A percentile compares a stretch with the other conserved stretches of the same genome.
phyloP scores from a whole-genome alignment of 2,329 filamentous ascomycete species.

The Aspergillus pseudoterreus region DNA sequence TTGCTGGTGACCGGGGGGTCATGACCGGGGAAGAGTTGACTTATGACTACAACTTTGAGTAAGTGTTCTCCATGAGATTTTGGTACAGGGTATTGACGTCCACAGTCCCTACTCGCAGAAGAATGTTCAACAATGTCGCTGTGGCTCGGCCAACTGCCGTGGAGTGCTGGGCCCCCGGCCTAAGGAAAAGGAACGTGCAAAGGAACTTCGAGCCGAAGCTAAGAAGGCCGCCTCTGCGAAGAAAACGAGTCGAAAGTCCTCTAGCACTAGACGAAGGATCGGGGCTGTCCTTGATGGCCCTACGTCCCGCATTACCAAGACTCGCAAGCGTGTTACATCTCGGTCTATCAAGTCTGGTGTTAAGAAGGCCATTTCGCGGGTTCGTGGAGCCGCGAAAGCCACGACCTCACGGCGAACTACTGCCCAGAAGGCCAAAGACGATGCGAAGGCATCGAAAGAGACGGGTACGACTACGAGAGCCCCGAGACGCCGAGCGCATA shows the following conservation, averaged over 20 bases:
- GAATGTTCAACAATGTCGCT: constrained; percentile 62
- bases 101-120: constrained; percentile 55
- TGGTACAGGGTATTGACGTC: constrained; percentile 9
- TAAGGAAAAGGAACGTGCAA: constrained; percentile 44
- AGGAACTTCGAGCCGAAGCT: constrained; percentile 22
- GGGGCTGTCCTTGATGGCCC: constrained; percentile 23
- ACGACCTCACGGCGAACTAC: constrained; percentile 8
- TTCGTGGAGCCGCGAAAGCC: constrained; percentile 18
- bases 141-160: constrained; percentile 58
- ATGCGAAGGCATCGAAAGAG: constrained; percentile 2
- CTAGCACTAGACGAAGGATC: constrained; percentile 33
- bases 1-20: constrained; percentile 84
- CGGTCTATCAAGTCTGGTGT: constrained; percentile 31
- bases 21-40: constrained; percentile 94
- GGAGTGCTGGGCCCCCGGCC: constrained; percentile 58
- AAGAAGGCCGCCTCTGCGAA: constrained; percentile 22
- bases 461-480: constrained; percentile 1
- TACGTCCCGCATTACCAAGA: constrained; percentile 29
- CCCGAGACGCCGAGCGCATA: constrained; percentile 12
- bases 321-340: constrained; percentile 23
- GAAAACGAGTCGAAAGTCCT: constrained; percentile 12
- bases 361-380: constrained; percentile 28
- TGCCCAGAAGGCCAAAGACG: constrained; percentile 10
- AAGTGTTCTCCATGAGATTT: constrained; percentile 22
- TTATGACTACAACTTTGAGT: constrained; percentile 82